Conservation (phyloP, 177 flowering plant species). For the Vitis hybrid region DNA sequence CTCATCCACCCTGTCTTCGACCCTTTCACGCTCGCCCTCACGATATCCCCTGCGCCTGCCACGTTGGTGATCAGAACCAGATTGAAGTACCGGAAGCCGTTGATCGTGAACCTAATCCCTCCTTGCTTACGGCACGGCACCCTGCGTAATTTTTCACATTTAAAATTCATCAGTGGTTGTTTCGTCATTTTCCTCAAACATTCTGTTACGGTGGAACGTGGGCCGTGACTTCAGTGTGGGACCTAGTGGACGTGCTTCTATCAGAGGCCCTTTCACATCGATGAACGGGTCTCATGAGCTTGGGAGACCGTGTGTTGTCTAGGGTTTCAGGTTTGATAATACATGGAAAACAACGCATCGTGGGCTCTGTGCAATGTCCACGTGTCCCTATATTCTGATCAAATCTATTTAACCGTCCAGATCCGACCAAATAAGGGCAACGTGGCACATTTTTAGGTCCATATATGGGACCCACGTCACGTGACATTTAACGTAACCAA, state of each 20-base stretch:
- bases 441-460: too few relatives aligned
- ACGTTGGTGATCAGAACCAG: conserved; percentile 72
- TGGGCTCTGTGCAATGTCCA: too few relatives aligned
- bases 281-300: not conserved
- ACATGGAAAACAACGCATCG: not conserved
- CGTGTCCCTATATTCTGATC: not conserved
- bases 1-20: conserved; percentile 65
- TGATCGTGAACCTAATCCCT: conserved; percentile 80
- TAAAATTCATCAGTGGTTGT: not conserved
- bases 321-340: not conserved
- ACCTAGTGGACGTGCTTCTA: not conserved
- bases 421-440: not conserved
- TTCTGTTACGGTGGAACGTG: conserved; percentile 7
- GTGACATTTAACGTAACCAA: too few relatives aligned
- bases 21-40: conserved; percentile 60
- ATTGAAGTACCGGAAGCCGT: conserved; percentile 80
- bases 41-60: conserved; percentile 82
- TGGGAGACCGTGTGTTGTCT: not conserved
- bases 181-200: not conserved
- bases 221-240: conserved; percentile 3
- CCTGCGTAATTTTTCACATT: conserved; percentile 31
- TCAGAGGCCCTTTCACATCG: not conserved
- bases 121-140: conserved; percentile 81
- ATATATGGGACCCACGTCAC: too few relatives aligned
- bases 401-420: not conserved